Percentiles rank a stretch among this genome's conserved stretches.
These are phyloP conservation scores for Dendrobium chrysotoxum DNA, from an alignment of 106 monocot species.

Conservation along the genomic window DNA sequence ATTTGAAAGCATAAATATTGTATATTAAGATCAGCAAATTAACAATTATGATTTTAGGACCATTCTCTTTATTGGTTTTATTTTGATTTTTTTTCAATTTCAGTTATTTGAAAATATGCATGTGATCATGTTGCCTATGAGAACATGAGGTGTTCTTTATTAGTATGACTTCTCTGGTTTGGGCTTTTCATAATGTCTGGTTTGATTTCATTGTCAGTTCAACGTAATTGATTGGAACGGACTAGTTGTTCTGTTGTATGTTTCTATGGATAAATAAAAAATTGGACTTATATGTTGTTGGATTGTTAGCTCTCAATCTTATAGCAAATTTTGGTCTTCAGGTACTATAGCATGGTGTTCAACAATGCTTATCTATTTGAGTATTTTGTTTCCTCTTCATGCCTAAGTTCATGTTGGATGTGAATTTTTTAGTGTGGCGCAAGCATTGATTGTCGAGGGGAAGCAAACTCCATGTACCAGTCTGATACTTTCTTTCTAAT, in stretches of 20 bases:
- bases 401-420: too few relatives aligned
- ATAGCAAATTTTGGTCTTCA: background rate
- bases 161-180: background rate
- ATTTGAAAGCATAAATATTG: too few relatives aligned
- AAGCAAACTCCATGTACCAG: too few relatives aligned
- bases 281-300: background rate
- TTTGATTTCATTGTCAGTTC: background rate
- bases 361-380: too few relatives aligned
- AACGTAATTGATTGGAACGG: background rate
- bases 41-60: background rate
- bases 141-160: background rate
- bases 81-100: background rate
- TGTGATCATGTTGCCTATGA: background rate
- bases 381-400: too few relatives aligned
- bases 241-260: background rate
- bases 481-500: too few relatives aligned
- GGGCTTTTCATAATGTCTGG: background rate
- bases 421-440: too few relatives aligned
- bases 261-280: background rate
- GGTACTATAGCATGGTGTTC: too few relatives aligned
- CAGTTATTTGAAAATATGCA: background rate
- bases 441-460: too few relatives aligned
- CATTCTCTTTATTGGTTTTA: background rate
- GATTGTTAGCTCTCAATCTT: background rate
- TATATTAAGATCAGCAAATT: background rate